Base-by-base conservation (phyloP, 345 rosid genomes). In the Linum trigynum region DNA sequence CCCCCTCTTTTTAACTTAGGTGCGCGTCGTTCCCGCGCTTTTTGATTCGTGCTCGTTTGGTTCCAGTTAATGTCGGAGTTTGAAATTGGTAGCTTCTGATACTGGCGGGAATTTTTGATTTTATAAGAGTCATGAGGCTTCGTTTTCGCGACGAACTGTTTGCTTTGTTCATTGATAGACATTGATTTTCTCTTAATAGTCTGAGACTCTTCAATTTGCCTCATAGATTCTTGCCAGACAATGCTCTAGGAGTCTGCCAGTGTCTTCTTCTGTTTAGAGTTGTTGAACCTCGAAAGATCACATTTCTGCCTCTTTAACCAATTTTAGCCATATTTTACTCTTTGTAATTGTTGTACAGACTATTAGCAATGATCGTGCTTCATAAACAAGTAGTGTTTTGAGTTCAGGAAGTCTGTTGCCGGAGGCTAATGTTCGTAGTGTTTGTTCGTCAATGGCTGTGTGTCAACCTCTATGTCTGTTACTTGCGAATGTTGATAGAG, bases 11-110 rank as follows among this genome's bases (percentile, higher is more conserved):
- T n/a, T 58, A 23, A 23, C 62, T 59, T 39, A 7, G 37, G 37
- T 59, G 32, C 32, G 32, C 32, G 39, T 59, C 35, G 58, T 64
- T 39, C 35, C 60, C 41, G 61, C 36, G 63, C 48, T 64, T 58
- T 66, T 39, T 32, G 56, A 43, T 64, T 51, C 68, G 55, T 50
- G 67, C 55, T 56, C 38, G 59, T 50, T 11, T 7, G 71, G 63
- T 23, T 23, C 32, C 32, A 23, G 32, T 23, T 23, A 23, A 23
- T 23, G 0, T 23, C 32, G 32, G 32, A 23, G 32, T 23, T 23
- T 23, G 32, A 23, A 23, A 23, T 23, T 23, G 32, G n/a, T n/a
- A 23, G 32, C 1, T 23, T 23, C 32, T 63, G 43, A 43, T 48
- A 4, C 0, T 48, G 53, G 53, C 53, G 53, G 53, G 14, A 1